phyloP scores from a whole-genome alignment of 2,329 filamentous ascomycete genomes.

The Fusarium musae region DNA sequence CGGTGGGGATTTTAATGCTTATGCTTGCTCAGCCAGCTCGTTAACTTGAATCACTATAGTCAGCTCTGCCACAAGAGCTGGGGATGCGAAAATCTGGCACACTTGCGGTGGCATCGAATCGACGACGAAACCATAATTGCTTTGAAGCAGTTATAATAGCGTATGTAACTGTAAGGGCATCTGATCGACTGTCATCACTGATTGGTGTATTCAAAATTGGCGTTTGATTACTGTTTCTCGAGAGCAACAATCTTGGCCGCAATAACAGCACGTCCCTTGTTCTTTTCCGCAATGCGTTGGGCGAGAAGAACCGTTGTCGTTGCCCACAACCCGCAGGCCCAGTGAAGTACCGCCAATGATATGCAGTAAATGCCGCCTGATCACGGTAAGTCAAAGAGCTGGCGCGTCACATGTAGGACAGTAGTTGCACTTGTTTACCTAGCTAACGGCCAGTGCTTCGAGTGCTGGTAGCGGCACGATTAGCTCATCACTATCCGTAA shows the following conservation, averaged over 20 bases:
- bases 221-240: constrained; percentile 35
- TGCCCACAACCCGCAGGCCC: constrained; percentile 26
- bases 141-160: constrained; percentile 18
- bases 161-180: constrained; percentile 21
- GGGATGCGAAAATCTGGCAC: constrained; percentile 19
- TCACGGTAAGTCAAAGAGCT: constrained; percentile 18
- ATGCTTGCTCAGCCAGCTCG: constrained; percentile 4
- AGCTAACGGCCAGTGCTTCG: constrained; percentile 9
- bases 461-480: constrained; percentile 25
- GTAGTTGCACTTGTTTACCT: constrained; percentile 4
- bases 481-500: constrained; percentile 5
- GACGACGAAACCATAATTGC: constrained; percentile 34
- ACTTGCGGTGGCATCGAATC: constrained; percentile 16
- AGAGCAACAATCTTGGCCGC: constrained; percentile 1
- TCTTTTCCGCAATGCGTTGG: constrained; percentile 29
- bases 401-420: constrained; percentile 16
- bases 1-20: constrained; percentile 16
- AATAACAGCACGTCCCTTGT: constrained; percentile 15
- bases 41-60: constrained; percentile 19
- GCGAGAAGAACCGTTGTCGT: constrained; percentile 21
- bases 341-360: constrained; percentile 26
- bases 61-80: not conserved
- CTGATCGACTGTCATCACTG: constrained; percentile 1
- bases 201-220: constrained; percentile 26
- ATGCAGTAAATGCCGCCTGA: constrained; percentile 12